These are phyloP conservation scores for Saxophila tyrrhenica DNA, from an alignment of 495 filamentous ascomycete species.

Conservation along the genomic window DNA sequence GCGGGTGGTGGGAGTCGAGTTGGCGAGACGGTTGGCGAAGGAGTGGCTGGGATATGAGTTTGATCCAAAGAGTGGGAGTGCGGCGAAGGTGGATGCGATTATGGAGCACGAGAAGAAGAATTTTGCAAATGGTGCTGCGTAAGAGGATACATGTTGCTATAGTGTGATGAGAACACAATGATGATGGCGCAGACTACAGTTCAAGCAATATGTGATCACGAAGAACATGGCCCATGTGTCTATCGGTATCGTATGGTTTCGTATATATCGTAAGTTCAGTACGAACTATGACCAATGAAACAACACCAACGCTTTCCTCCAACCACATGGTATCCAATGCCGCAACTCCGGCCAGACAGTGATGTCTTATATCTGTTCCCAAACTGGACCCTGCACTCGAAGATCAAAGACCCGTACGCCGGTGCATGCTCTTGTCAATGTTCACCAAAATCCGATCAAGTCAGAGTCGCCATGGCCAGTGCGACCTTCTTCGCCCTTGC, in stretches of 20 bases:
- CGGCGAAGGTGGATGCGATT: slow-evolving; percentile 66
- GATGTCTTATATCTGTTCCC: background rate
- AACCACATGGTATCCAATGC: background rate
- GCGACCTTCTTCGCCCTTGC: background rate
- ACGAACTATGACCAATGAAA: background rate
- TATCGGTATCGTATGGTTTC: no score
- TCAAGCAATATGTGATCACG: background rate
- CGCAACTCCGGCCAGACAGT: background rate
- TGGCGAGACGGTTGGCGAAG: slow-evolving; percentile 62
- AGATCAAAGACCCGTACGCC: background rate
- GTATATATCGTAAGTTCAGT: background rate
- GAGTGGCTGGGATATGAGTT: slow-evolving; percentile 80
- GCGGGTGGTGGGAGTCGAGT: slow-evolving; percentile 67
- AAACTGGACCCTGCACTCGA: no score
- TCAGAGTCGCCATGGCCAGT: background rate
- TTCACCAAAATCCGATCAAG: background rate
- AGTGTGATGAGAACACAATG: no score
- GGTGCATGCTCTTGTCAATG: background rate
- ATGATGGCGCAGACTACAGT: no score
- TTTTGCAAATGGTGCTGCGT: slow-evolving; percentile 8
- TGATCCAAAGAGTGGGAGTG: slow-evolving; percentile 59
- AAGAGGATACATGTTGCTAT: background rate
- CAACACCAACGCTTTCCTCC: background rate
- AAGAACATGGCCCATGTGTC: background rate
- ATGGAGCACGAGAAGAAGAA: slow-evolving; percentile 55